Evolutionary conservation across 2,329 filamentous ascomycete species (phyloP), one percentile per base, ranked within the genome.

Genomic region (Diaporthe batatas): DNA sequence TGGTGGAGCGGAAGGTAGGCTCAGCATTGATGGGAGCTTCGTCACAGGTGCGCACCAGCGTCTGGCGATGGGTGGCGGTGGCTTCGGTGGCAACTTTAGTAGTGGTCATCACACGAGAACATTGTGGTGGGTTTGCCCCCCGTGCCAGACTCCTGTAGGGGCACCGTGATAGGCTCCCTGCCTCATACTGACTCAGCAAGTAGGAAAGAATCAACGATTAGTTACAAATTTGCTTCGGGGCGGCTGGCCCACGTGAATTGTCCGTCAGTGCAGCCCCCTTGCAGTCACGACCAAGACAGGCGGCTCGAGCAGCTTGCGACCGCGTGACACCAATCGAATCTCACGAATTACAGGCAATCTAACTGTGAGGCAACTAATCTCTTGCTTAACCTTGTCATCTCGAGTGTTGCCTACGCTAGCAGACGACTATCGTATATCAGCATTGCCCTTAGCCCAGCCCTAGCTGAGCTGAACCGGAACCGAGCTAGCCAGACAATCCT

Each of bases 331-430:
- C 32, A 23, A 53, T 47, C 6, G 23, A n/a, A 32, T 32, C 18
- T 10, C 25, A 47, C 3, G 51, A n/a, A 39, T 12, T 53, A 12
- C 32, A 18, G 23, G 32, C n/a, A 67, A 67, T 67, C n/a, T 67
- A 53, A 39, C n/a, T 23, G 21, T 18, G 25, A 51, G 36, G 62
- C 32, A 67, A 18, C 32, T 39, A 39, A 53, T 21, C 14, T 53
- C 47, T 6, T 39, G n/a, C 32, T 29, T 21, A 21, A 14, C 5
- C n/a, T 21, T 18, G 12, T 53, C 14, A 25, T 39, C 49, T 12
- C 44, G 8, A 47, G 51, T 59, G 68, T 62, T 73, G 72, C 72
- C 72, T 73, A 59, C 58, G 65, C 68, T 73, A 73, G 68, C 25
- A 59, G 53, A 57, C 39, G 18, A 69, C 53, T 39, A 53, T 67